phyloP scores from a whole-genome alignment of 495 filamentous ascomycete genomes.

The Penicillium paxilli region DNA sequence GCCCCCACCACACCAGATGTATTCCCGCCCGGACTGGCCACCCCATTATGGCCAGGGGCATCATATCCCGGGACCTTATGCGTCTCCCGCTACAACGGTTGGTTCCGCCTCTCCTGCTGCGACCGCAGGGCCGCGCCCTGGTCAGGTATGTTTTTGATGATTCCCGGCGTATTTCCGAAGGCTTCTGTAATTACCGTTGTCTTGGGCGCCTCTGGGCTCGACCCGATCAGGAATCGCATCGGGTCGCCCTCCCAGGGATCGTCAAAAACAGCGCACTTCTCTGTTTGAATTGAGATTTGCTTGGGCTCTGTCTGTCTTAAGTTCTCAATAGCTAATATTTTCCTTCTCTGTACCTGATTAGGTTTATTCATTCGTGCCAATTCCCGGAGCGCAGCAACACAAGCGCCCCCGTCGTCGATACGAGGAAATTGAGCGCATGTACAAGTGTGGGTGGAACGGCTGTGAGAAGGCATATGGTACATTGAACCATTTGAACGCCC shows the following conservation, averaged over 20 bases:
- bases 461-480: slow-evolving; percentile 99
- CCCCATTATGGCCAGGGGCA: slow-evolving; percentile 69
- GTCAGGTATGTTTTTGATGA: slow-evolving; percentile 68
- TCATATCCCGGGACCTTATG: slow-evolving; percentile 63
- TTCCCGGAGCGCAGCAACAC: slow-evolving; percentile 95
- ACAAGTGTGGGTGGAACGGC: slow-evolving; percentile 97
- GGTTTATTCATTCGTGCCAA: slow-evolving; percentile 98
- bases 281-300: neutral
- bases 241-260: slow-evolving; percentile 25
- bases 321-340: no score
- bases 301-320: slow-evolving; percentile 8
- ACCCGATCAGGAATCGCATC: slow-evolving; percentile 12
- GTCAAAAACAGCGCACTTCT: slow-evolving; percentile 31
- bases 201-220: slow-evolving; percentile 29
- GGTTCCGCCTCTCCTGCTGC: slow-evolving; percentile 58
- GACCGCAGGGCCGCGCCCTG: slow-evolving; percentile 61
- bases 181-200: slow-evolving; percentile 34
- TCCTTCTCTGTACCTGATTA: no score
- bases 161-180: slow-evolving; percentile 33
- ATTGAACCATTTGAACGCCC: slow-evolving; percentile 92
- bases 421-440: slow-evolving; percentile 99
- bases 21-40: slow-evolving; percentile 80
- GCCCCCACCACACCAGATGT: slow-evolving; percentile 63
- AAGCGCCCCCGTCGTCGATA: slow-evolving; percentile 93
- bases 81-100: slow-evolving; percentile 59